Evolutionary conservation across 2,329 filamentous ascomycete genomes (phyloP).

Genomic region (Aspergillus puulaauensis): DNA sequence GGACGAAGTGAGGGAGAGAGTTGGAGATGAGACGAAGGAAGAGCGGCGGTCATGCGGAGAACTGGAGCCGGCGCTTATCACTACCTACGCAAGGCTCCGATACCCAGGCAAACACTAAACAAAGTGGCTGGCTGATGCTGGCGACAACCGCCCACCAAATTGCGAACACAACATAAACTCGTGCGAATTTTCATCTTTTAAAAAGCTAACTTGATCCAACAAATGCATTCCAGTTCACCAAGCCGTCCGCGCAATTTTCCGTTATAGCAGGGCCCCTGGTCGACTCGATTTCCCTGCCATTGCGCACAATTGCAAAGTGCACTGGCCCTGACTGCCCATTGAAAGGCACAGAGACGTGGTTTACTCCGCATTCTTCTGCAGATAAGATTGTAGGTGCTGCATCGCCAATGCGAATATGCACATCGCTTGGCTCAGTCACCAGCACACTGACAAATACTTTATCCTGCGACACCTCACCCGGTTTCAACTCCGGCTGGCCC

Average conservation of each 20-base stretch:
- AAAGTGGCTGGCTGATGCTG: not conserved
- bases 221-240: slow-evolving; percentile 38
- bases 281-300: slow-evolving; percentile 20
- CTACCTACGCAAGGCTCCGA: not conserved
- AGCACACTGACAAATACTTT: slow-evolving; percentile 31
- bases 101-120: not conserved
- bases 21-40: slow-evolving; percentile 4
- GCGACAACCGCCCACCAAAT: not conserved
- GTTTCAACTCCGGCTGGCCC: slow-evolving; percentile 28
- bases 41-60: slow-evolving; percentile 8
- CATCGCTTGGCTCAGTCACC: slow-evolving; percentile 25
- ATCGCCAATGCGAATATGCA: slow-evolving; percentile 30
- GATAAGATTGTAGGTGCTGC: slow-evolving; percentile 20
- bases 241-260: slow-evolving; percentile 24
- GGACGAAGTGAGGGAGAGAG: not conserved
- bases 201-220: slow-evolving; percentile 29
- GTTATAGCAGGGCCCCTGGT: slow-evolving; percentile 32
- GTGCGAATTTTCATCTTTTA: not conserved
- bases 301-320: slow-evolving; percentile 25
- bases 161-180: not conserved
- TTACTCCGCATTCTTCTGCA: slow-evolving; percentile 25
- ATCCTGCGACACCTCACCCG: slow-evolving; percentile 31
- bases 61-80: slow-evolving; percentile 8
- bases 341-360: slow-evolving; percentile 34
- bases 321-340: slow-evolving; percentile 30